A percentile compares a stretch with the other conserved stretches of the same genome.
Conservation (phyloP, 768 basidiomycete genomes). For the Xerocomellus intermedius region DNA sequence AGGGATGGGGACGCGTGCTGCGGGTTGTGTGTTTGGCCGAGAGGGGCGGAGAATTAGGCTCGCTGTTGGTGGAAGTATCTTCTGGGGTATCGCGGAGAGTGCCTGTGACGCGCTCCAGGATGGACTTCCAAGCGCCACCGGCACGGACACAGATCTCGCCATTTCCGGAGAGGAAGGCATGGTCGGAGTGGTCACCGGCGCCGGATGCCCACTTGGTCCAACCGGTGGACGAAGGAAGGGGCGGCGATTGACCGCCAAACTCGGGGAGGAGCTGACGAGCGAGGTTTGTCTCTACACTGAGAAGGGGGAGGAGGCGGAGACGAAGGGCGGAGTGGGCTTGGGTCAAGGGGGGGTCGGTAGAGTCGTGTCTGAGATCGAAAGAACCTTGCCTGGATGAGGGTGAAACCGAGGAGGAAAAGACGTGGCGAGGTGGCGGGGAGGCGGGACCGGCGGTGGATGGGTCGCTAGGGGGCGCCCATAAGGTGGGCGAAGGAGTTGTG, state of each 20-base stretch:
- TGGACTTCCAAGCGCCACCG: constrained; percentile 57
- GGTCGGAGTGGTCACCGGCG: neutral
- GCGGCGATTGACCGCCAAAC: constrained; percentile 14
- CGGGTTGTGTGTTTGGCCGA: neutral
- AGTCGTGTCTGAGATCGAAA: neutral
- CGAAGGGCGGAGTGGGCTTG: constrained; percentile 27
- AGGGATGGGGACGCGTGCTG: constrained; percentile 16
- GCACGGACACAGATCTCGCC: constrained; percentile 52
- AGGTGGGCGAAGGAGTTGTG: no score
- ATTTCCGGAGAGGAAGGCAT: neutral
- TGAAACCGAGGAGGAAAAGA: neutral
- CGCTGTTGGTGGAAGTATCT: constrained; percentile 3
- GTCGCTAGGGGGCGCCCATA: neutral
- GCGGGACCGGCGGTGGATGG: neutral
- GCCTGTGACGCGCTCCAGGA: constrained; percentile 33
- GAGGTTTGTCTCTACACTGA: constrained; percentile 54
- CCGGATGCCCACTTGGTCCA: constrained; percentile 29
- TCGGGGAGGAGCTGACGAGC: constrained; percentile 51
- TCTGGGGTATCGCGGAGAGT: neutral
- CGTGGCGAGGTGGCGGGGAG: neutral
- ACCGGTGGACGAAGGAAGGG: constrained; percentile 27
- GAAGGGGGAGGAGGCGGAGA: constrained; percentile 48
- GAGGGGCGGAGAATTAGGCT: neutral
- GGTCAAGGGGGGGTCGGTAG: constrained; percentile 19
- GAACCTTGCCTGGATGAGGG: neutral